A percentile compares a stretch with the other conserved stretches of the same genome.
These are phyloP conservation scores for Phyllostachys edulis DNA, from an alignment of 176 grass and related monocot species.

Conservation along the genomic window DNA sequence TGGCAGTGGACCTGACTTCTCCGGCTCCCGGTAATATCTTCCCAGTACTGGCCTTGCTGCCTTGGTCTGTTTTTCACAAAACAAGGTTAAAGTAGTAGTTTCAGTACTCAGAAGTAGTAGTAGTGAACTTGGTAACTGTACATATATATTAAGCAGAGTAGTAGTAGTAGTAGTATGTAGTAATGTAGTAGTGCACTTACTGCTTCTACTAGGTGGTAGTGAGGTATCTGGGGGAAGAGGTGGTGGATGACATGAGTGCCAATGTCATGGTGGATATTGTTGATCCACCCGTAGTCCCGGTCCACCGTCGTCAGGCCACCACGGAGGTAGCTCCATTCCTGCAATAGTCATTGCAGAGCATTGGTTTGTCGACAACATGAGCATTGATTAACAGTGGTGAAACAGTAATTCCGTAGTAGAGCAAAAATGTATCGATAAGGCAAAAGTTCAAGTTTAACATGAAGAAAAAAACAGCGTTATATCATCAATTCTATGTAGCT, in stretches of 20 bases:
- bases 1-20: slow-evolving; percentile 73
- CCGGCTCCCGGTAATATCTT: slow-evolving; percentile 69
- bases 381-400: not conserved
- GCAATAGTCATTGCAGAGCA: not conserved
- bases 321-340: slow-evolving; percentile 96
- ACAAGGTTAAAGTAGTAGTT: not conserved
- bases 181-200: slow-evolving; percentile 39
- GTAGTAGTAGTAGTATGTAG: not conserved
- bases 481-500: not conserved
- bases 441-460: not conserved
- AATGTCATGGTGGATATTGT: slow-evolving; percentile 91
- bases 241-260: slow-evolving; percentile 97
- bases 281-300: slow-evolving; percentile 94
- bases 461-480: not conserved
- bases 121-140: too few relatives aligned
- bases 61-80: slow-evolving; percentile 50
- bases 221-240: slow-evolving; percentile 94
- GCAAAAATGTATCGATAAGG: not conserved
- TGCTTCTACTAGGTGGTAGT: slow-evolving; percentile 83
- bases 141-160: too few relatives aligned
- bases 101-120: too few relatives aligned
- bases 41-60: slow-evolving; percentile 76
- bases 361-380: not conserved
- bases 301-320: slow-evolving; percentile 83
- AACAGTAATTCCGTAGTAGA: not conserved